Percentiles rank a stretch among this genome's conserved stretches.
phyloP scores from a whole-genome alignment of 2,329 filamentous ascomycete species.

The Clonostachys rosea region DNA sequence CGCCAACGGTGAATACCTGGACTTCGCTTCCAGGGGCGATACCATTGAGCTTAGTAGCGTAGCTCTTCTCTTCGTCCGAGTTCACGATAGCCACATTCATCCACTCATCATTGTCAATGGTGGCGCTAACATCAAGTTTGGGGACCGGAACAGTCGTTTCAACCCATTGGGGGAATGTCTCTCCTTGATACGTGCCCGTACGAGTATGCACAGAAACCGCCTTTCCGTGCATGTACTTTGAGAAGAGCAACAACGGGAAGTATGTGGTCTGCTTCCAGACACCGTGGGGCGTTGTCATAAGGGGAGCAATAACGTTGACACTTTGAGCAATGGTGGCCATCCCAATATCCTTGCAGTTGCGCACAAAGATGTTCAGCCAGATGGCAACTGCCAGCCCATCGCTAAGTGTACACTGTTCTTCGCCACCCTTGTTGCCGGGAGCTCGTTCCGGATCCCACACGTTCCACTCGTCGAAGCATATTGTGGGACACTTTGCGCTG shows the following conservation, averaged over 20 bases:
- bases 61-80: slow-evolving; percentile 54
- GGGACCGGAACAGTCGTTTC: slow-evolving; percentile 62
- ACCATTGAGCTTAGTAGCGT: slow-evolving; percentile 56
- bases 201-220: slow-evolving; percentile 63
- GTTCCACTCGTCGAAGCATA: slow-evolving; percentile 86
- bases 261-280: slow-evolving; percentile 69
- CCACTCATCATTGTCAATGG: slow-evolving; percentile 50
- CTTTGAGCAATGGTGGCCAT: slow-evolving; percentile 78
- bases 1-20: slow-evolving; percentile 49
- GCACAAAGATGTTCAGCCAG: slow-evolving; percentile 75
- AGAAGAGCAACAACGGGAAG: slow-evolving; percentile 68
- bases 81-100: slow-evolving; percentile 71
- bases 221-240: slow-evolving; percentile 62
- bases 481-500: slow-evolving; percentile 57
- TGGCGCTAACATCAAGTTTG: slow-evolving; percentile 65
- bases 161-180: slow-evolving; percentile 61
- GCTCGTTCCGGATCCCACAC: slow-evolving; percentile 73
- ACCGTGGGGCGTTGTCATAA: slow-evolving; percentile 65
- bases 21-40: slow-evolving; percentile 39
- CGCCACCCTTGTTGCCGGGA: slow-evolving; percentile 67
- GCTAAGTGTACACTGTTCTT: slow-evolving; percentile 70
- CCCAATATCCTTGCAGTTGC: slow-evolving; percentile 64
- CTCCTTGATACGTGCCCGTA: slow-evolving; percentile 60
- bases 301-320: slow-evolving; percentile 73
- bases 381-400: slow-evolving; percentile 70